Conservation (phyloP, 805 yeast species). For the Grigorovia jiainica region DNA sequence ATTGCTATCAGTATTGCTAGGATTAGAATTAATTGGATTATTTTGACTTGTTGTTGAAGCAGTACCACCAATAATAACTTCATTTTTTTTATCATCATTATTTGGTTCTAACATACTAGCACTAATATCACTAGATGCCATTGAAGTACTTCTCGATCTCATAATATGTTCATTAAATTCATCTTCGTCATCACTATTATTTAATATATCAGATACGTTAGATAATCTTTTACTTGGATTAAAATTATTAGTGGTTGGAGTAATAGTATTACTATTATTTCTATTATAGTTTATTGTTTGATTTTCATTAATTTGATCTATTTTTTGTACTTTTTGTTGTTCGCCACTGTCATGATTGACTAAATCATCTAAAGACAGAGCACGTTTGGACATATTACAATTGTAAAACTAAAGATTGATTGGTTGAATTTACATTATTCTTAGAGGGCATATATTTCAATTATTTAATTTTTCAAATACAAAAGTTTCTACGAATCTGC, state of each 20-base stretch:
- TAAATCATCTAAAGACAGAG: slow-evolving; percentile 27
- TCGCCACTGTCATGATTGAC: slow-evolving; percentile 29
- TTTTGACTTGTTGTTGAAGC: too few species aligned
- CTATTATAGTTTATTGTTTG: neutral
- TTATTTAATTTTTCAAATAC: too few species aligned
- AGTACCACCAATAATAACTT: neutral
- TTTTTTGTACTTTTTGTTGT: slow-evolving; percentile 12
- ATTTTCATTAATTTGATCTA: neutral
- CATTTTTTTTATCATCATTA: neutral
- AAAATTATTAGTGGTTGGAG: neutral
- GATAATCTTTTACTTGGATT: slow-evolving; percentile 1
- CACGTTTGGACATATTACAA: slow-evolving; percentile 18
- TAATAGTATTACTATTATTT: too few species aligned
- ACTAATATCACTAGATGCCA: neutral
- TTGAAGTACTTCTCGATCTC: neutral
- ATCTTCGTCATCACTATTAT: slow-evolving; percentile 1
- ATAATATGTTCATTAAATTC: neutral
- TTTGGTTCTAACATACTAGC: neutral
- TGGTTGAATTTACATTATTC: neutral
- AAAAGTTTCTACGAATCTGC: too few species aligned
- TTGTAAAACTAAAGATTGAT: neutral
- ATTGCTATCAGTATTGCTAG: neutral
- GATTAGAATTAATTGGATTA: too few species aligned
- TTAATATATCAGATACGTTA: slow-evolving; percentile 3
- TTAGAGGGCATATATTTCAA: too few species aligned